Evolutionary conservation across 495 filamentous ascomycete species (phyloP).

Genomic region (Trichoderma reesei): DNA sequence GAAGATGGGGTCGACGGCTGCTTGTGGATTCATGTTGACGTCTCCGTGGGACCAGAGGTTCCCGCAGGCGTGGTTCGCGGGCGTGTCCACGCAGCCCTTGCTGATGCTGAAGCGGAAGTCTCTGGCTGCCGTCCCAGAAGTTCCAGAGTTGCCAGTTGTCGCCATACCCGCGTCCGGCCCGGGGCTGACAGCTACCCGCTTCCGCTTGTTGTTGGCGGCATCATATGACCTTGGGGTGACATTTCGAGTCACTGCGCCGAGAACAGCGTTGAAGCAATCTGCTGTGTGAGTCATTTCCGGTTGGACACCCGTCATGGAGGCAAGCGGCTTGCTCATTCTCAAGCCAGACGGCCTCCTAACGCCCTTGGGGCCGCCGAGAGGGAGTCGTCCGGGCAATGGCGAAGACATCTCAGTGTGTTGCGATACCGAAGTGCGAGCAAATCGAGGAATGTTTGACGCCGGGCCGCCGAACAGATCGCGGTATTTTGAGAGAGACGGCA

Average conservation of each 20-base stretch:
- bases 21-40: not conserved
- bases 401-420: slow-evolving; percentile 22
- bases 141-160: too few species aligned
- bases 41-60: not conserved
- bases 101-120: not conserved
- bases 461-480: not conserved
- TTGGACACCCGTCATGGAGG: not conserved
- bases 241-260: slow-evolving; percentile 9
- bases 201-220: slow-evolving; percentile 5
- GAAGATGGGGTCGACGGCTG: not conserved
- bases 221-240: not conserved
- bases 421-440: slow-evolving; percentile 25
- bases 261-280: not conserved
- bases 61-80: not conserved
- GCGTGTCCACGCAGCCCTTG: not conserved
- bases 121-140: not conserved
- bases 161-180: not conserved
- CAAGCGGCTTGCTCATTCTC: slow-evolving; percentile 9
- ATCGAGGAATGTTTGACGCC: slow-evolving; percentile 28
- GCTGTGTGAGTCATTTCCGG: not conserved
- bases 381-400: slow-evolving; percentile 27
- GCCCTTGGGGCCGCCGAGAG: slow-evolving; percentile 22
- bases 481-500: not conserved
- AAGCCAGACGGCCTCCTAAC: slow-evolving; percentile 8
- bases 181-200: slow-evolving; percentile 1